Conservation (phyloP, 1,139 yeast species). For the Protomyces gravidus region DNA sequence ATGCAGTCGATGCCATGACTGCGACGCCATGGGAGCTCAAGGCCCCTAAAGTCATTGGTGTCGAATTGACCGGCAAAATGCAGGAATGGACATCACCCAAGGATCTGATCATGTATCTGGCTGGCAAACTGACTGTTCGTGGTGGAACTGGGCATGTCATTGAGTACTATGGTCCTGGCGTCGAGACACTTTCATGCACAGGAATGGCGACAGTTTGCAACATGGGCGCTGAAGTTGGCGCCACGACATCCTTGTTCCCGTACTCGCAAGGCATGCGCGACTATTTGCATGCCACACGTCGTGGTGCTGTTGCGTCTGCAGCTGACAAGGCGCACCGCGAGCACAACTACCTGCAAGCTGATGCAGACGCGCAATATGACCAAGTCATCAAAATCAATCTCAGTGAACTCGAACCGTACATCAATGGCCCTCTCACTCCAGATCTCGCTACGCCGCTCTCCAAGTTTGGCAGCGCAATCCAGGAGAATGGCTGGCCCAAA, state of each 20-base stretch:
- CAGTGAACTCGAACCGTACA: slow-evolving; percentile 73
- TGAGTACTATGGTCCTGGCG: slow-evolving; percentile 95
- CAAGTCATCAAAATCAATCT: slow-evolving; percentile 75
- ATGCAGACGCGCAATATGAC: slow-evolving; percentile 77
- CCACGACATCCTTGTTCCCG: slow-evolving; percentile 95
- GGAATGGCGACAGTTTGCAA: slow-evolving; percentile 99
- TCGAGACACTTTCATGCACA: slow-evolving; percentile 75
- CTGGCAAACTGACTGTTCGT: slow-evolving; percentile 85
- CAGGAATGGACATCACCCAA: slow-evolving; percentile 95
- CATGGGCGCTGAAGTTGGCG: slow-evolving; percentile 99
- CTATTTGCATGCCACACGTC: slow-evolving; percentile 73
- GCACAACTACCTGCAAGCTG: slow-evolving; percentile 67
- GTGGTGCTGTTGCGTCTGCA: slow-evolving; percentile 74
- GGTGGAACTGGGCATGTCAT: slow-evolving; percentile 97
- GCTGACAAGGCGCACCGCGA: slow-evolving; percentile 64
- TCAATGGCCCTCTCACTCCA: slow-evolving; percentile 94
- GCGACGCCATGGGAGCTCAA: slow-evolving; percentile 99
- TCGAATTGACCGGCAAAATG: slow-evolving; percentile 78
- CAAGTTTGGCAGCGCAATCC: slow-evolving; percentile 59
- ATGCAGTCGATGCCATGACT: slow-evolving; percentile 94
- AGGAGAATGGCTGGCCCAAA: slow-evolving; percentile 73
- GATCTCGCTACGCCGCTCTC: slow-evolving; percentile 86
- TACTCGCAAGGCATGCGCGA: slow-evolving; percentile 81
- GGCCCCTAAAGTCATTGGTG: slow-evolving; percentile 91
- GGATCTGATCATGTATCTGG: slow-evolving; percentile 85